A percentile compares a stretch with the other conserved stretches of the same genome.
Evolutionary conservation across 805 yeast genomes (phyloP).

Genomic region (Groenewaldozyma salmanticensis): DNA sequence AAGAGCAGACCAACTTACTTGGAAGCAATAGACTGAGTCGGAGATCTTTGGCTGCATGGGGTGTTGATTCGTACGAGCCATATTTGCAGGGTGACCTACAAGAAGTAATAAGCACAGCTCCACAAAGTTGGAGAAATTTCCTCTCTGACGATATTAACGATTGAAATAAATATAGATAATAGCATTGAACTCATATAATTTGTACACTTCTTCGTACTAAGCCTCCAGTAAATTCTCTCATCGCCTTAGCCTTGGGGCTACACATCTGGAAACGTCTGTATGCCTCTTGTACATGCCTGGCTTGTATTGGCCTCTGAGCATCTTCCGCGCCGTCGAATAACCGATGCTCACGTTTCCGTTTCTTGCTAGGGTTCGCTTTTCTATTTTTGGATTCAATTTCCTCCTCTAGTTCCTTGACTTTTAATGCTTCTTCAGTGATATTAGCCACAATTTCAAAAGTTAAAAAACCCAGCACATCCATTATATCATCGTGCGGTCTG

Average conservation of each 20-base stretch:
- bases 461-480: slow-evolving; percentile 87
- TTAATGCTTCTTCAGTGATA: slow-evolving; percentile 83
- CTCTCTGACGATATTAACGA: neutral
- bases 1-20: too few relatives aligned
- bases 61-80: slow-evolving; percentile 12
- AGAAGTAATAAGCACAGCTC: too few relatives aligned
- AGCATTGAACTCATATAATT: slow-evolving; percentile 28
- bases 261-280: slow-evolving; percentile 67
- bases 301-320: slow-evolving; percentile 64
- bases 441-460: slow-evolving; percentile 96
- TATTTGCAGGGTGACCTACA: slow-evolving; percentile 15
- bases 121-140: neutral
- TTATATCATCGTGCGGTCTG: slow-evolving; percentile 90
- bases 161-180: neutral
- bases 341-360: slow-evolving; percentile 41
- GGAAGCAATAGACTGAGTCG: slow-evolving; percentile 14
- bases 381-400: slow-evolving; percentile 27
- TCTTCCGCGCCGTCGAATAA: slow-evolving; percentile 86
- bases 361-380: slow-evolving; percentile 30
- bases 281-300: slow-evolving; percentile 80
- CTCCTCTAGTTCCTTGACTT: slow-evolving; percentile 63
- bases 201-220: slow-evolving; percentile 43
- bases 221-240: slow-evolving; percentile 67
- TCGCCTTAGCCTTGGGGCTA: slow-evolving; percentile 49
- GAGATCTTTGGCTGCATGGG: slow-evolving; percentile 18